phyloP scores from a whole-genome alignment of 1,139 yeast genomes.

The Diutina neorugosa region DNA sequence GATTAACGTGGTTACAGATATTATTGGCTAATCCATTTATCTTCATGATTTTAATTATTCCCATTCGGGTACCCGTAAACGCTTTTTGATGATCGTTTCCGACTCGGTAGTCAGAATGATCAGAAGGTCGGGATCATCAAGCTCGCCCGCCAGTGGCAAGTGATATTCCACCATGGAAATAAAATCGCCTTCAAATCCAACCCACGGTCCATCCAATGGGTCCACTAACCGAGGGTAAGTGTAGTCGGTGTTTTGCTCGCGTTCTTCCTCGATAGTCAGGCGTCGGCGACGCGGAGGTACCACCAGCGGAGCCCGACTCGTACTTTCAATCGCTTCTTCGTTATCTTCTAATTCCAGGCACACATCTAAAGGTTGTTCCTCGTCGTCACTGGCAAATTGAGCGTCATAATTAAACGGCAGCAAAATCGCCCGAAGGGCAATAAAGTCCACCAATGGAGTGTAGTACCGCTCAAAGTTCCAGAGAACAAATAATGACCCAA shows the following conservation, averaged over 20 bases:
- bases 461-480: constrained; percentile 79
- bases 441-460: constrained; percentile 69
- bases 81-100: neutral
- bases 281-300: constrained; percentile 11
- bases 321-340: neutral
- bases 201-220: constrained; percentile 44
- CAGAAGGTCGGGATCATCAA: constrained; percentile 2
- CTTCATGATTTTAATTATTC: neutral
- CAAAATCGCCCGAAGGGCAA: constrained; percentile 65
- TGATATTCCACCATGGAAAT: constrained; percentile 27
- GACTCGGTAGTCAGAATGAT: constrained; percentile 2
- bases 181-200: constrained; percentile 43
- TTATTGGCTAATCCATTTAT: neutral
- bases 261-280: constrained; percentile 43
- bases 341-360: neutral
- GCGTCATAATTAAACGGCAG: constrained; percentile 1
- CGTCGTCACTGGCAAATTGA: neutral
- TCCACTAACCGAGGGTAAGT: constrained; percentile 37
- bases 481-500: constrained; percentile 51
- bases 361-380: neutral
- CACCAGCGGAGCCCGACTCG: neutral
- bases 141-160: neutral
- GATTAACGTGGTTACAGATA: neutral
- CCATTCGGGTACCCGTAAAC: constrained; percentile 1
- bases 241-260: constrained; percentile 39